These are phyloP conservation scores for Thelephora ganbajun DNA, from an alignment of 768 basidiomycete species.

Conservation along the genomic window DNA sequence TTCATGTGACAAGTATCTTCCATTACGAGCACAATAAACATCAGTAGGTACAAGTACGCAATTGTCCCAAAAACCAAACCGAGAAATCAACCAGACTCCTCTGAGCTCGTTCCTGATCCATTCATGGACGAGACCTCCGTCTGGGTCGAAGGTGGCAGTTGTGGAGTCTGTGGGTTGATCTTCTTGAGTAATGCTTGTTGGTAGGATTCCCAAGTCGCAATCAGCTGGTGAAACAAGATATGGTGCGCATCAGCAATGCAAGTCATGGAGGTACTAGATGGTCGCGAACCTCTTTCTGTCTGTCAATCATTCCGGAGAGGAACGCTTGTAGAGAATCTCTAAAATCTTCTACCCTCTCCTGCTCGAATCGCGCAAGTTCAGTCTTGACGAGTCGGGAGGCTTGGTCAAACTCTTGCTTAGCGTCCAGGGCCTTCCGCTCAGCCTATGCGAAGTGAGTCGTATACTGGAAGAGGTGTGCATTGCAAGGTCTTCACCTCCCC, in stretches of 20 bases:
- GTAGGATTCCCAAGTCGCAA: constrained; percentile 69
- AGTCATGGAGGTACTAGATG: background rate
- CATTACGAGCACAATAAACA: no score
- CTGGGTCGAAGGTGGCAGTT: background rate
- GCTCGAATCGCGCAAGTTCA: constrained; percentile 85
- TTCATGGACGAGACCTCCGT: no score
- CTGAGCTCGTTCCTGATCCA: no score
- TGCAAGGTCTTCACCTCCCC: constrained; percentile 44
- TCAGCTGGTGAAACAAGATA: constrained; percentile 32
- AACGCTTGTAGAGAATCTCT: constrained; percentile 72
- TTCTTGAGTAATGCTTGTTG: constrained; percentile 57
- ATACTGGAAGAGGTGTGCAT: background rate
- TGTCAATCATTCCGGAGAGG: constrained; percentile 73
- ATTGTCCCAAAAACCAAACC: no score
- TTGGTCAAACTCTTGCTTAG: constrained; percentile 81
- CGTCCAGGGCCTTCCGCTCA: constrained; percentile 71
- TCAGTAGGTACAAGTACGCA: no score
- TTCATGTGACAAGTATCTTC: no score
- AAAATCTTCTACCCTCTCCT: constrained; percentile 88
- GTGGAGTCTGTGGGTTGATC: constrained; percentile 11
- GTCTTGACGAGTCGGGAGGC: constrained; percentile 79
- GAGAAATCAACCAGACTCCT: no score
- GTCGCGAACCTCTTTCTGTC: constrained; percentile 42
- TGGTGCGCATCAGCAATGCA: background rate
- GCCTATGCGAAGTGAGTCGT: constrained; percentile 31